Base-by-base conservation (phyloP, 495 filamentous ascomycete species). In the Penicillium desertorum region DNA sequence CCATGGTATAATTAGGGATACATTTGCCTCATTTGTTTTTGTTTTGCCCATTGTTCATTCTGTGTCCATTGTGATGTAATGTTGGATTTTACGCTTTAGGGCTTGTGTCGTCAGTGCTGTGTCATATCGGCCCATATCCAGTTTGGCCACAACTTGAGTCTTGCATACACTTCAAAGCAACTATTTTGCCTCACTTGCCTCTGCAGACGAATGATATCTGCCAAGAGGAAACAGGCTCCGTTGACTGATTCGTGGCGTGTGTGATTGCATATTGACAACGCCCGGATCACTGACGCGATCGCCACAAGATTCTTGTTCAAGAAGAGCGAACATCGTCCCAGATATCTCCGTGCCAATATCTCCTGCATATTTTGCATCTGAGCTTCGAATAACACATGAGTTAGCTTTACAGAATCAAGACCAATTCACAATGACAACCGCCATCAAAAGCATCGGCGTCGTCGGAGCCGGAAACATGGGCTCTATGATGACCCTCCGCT, bases 381-480 rank as follows among this genome's bases (percentile, higher is more conserved):
- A 19, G 1, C 27, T 19, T 19, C 27, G 7, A 12, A 22, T 20
- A 5, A 9, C 29, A 5, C 19, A 14, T 16, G 30, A 44, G 9
- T 20, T 44, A 53, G 19, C 17, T 1, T 20, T 17, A 17, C 16
- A 19, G 23, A n/a, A 34, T 23, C 9, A 19, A 48, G 1, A 19
- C 20, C 14, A 19, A 19, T 19, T 14, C 54, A 69, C 14, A 37
- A 72, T 72, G 70, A 54, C 63, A 22, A 45, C 61, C 14, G 14
- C 56, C 27, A 76, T 72, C 63, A 71, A 73, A 46, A 63, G 80
- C 73, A 76, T 88, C 39, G 83, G 82, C 29, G 78, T 88, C 59
- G 79, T 89, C 46, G 84, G 86, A 19, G 81, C 78, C 61, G 84
- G 84, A n/a, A 82, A 76, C 62, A 88, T 87, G 85, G 85, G 86